Base-by-base conservation (phyloP, 345 rosid species). In the Nephelium lappaceum region DNA sequence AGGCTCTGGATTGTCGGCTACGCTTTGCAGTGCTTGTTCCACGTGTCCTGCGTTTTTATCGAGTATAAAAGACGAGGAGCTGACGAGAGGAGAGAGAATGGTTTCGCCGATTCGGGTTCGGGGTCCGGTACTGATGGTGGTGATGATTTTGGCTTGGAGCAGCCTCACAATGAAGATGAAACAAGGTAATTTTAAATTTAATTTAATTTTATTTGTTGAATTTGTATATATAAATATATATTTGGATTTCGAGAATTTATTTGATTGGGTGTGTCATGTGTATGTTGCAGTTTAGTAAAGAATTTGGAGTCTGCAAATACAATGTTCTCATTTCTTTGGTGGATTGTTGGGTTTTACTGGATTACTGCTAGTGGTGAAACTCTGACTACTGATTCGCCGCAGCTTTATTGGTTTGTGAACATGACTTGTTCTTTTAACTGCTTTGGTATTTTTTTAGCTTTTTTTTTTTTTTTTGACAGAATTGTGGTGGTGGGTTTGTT, bases 331-430 rank as follows among this genome's bases (percentile, higher is more conserved):
- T 88, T 91, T 71, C 77, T 96, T 7, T 96, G 97, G 95, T 96
- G 99, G 97, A 84, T 93, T 49, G 84, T 89, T 65, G 99, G 97
- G 60, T 93, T 91, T 75, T 93, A 96, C 81, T 92, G 98, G 98
- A 84, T 92, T 21, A 87, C 91, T 64, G 85, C 86, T 60, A 87
- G 87, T 64, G 87, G 88, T 21, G 88, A 84, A 70, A 81, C 82
- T 27, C 80, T 89, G 42, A 67, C 86, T 63, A 89, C 47, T 25
- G 85, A 88, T 55, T 87, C 95, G 0, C 97, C 97, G 43, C 89
- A 74, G 77, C 96, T 93, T 81, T 93, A 93, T 92, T 94, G 98
- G 97, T 93, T 81, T 0, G 80, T 71, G 75, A 19, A 8, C 16
- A 9, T 31, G 23, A 5, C 27, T 8, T 43, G 47, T 63, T 42